phyloP scores from a whole-genome alignment of 129 eudicot species.

The Flaveria bidentis region DNA sequence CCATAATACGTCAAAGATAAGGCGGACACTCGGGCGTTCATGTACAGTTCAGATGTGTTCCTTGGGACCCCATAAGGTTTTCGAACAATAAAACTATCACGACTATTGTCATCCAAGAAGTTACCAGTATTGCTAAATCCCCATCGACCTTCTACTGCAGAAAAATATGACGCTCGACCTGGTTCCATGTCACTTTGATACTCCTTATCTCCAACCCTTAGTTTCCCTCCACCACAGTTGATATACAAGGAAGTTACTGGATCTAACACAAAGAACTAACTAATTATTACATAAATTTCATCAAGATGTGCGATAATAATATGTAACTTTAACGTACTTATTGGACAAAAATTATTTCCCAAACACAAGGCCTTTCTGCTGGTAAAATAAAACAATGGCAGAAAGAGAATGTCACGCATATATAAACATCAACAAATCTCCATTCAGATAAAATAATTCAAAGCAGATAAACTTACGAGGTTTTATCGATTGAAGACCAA shows the following conservation, averaged over 20 bases:
- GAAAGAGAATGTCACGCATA: constrained; percentile 1
- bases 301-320: background rate
- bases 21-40: constrained; percentile 63
- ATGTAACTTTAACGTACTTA: constrained; percentile 29
- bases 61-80: constrained; percentile 31
- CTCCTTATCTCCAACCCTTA: constrained; percentile 20
- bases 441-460: constrained; percentile 15
- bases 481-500: constrained; percentile 30
- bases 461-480: constrained; percentile 38
- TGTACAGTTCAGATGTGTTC: constrained; percentile 38
- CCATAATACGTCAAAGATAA: constrained; percentile 72
- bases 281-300: background rate
- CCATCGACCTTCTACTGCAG: constrained; percentile 45
- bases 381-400: background rate
- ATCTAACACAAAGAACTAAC: constrained; percentile 34
- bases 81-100: constrained; percentile 16
- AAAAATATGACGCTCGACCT: constrained; percentile 52
- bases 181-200: constrained; percentile 50
- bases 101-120: constrained; percentile 45
- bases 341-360: constrained; percentile 26
- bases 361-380: constrained; percentile 41
- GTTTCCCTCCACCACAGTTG: constrained; percentile 72
- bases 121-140: constrained; percentile 79
- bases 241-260: constrained; percentile 47
- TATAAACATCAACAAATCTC: background rate